phyloP scores from a whole-genome alignment of 495 filamentous ascomycete genomes.

The Penicillium steckii region DNA sequence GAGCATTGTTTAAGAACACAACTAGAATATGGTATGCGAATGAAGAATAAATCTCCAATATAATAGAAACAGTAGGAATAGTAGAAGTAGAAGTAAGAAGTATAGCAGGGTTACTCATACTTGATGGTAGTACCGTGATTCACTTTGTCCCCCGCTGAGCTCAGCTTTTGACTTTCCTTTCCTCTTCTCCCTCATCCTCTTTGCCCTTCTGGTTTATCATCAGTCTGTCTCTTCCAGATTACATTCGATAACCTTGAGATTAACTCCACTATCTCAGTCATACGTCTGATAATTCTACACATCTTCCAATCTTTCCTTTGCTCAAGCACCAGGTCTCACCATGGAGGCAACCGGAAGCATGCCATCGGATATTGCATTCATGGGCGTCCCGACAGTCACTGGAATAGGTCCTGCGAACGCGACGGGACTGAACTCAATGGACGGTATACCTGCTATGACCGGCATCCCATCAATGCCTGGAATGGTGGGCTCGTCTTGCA shows the following conservation, averaged over 20 bases:
- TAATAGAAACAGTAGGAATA: too few species aligned
- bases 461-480: conserved; percentile 9
- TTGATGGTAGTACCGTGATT: too few species aligned
- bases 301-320: neutral
- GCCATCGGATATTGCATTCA: conserved; percentile 6
- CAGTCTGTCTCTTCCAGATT: neutral
- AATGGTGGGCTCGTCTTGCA: conserved; percentile 31
- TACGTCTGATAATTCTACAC: neutral
- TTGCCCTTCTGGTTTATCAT: too few species aligned
- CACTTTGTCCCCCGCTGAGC: too few species aligned
- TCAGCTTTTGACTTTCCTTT: too few species aligned
- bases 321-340: neutral
- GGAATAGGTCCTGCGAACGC: neutral
- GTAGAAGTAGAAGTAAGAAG: too few species aligned
- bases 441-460: conserved; percentile 4
- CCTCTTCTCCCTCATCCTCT: too few species aligned
- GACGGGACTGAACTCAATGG: neutral
- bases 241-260: too few species aligned
- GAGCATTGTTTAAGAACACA: too few species aligned
- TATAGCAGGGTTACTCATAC: too few species aligned
- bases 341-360: conserved; percentile 11
- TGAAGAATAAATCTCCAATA: too few species aligned
- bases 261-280: neutral
- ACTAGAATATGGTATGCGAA: too few species aligned
- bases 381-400: neutral